Evolutionary conservation across 495 filamentous ascomycete species (phyloP).

Genomic region (Pseudevernia furfuracea): DNA sequence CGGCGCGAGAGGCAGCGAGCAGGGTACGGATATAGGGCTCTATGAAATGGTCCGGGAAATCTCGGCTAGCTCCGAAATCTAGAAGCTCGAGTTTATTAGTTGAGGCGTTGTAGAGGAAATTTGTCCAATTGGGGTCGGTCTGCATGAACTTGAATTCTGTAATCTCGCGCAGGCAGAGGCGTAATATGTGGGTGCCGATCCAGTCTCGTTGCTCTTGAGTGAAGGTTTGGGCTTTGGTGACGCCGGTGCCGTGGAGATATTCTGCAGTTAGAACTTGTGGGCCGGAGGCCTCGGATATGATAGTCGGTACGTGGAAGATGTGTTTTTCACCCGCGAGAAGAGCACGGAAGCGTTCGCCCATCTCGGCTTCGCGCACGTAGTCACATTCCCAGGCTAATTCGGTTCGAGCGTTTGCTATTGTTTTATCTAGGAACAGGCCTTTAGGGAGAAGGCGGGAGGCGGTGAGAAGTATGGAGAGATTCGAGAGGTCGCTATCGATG

Average conservation of each 20-base stretch:
- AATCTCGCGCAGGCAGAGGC: conserved; percentile 88
- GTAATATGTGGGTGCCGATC: conserved; percentile 82
- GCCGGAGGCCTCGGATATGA: conserved; percentile 73
- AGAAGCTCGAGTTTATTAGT: conserved; percentile 77
- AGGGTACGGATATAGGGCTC: conserved; percentile 68
- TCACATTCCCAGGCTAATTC: conserved; percentile 98
- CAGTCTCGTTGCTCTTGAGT: conserved; percentile 80
- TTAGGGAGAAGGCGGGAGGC: conserved; percentile 84
- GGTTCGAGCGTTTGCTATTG: conserved; percentile 89
- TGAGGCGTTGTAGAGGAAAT: conserved; percentile 80
- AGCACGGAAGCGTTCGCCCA: conserved; percentile 61
- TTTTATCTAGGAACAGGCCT: conserved; percentile 90
- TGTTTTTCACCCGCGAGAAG: conserved; percentile 62
- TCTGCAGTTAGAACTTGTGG: conserved; percentile 89
- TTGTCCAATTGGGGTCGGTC: conserved; percentile 99
- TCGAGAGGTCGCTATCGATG: conserved; percentile 91
- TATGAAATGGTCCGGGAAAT: conserved; percentile 75
- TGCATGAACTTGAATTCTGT: conserved; percentile 96
- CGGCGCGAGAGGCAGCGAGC: conserved; percentile 62
- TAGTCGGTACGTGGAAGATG: conserved; percentile 69
- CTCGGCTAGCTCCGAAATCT: conserved; percentile 89
- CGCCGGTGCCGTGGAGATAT: conserved; percentile 77
- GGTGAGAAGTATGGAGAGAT: conserved; percentile 80
- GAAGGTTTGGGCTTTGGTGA: conserved; percentile 70
- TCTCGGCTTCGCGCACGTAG: conserved; percentile 80